Evolutionary conservation across 208 protist genomes (phyloP), one percentile per base, ranked within the genome.

Genomic region (Trypanosoma grayi): DNA sequence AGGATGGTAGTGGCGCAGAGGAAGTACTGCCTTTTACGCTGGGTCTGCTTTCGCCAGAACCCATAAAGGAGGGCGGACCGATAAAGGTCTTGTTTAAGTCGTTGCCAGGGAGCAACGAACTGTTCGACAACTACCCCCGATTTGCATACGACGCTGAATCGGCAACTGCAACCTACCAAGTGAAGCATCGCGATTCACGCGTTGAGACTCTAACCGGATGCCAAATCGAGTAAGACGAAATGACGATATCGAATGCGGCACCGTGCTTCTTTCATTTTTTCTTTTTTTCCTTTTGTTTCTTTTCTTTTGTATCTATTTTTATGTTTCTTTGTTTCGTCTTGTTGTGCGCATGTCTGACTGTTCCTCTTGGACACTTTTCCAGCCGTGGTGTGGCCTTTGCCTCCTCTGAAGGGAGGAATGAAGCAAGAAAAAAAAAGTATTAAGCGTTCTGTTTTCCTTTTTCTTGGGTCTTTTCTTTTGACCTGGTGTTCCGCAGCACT

Each of bases 81-180:
- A 64, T 73, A 8, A 64, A 77, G 39, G 71, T 91, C 28, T 63
- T 55, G 10, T 61, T 91, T 50, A 66, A 66, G 33, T 31, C 30
- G n/a, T 59, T 87, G 10, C 62, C 64, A 24, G 45, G 18, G 18
- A 62, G 54, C 20, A 81, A 66, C 64, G 66, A 60, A n/a, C 73
- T 75, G 25, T 87, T 81, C 44, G 51, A 73, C n/a, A 86, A 84
- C 55, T 80, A 80, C 51, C 66, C 70, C 9, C 65, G 56, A 28
- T 88, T 88, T 33, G 36, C 31, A 18, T 65, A 73, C 52, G 55
- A 79, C 41, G 60, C 57, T 5, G 71, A 71, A 36, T 54, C 68
- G 14, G 72, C 77, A 11, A 44, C 55, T 18, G 53, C 51, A 31
- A 63, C 46, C 9, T 84, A 76, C 46, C 73, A 77, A 28, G 60